These are phyloP conservation scores for Alternaria triticimaculans DNA, from an alignment of 2,329 filamentous ascomycete species.

Conservation along the genomic window DNA sequence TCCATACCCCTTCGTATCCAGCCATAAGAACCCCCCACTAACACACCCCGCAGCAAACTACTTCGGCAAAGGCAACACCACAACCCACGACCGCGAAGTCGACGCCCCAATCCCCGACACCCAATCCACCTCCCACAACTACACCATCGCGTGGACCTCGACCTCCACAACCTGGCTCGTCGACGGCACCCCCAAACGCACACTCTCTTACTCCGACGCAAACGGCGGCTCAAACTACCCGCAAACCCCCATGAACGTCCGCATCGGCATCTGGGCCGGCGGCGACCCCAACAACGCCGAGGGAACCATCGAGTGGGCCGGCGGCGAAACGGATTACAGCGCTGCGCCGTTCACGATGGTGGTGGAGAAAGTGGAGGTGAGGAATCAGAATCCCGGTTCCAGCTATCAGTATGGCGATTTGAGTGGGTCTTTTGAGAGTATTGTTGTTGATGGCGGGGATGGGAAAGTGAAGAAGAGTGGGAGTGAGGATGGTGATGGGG, in stretches of 20 bases:
- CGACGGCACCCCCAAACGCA: conserved; percentile 69
- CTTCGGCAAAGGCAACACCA: conserved; percentile 48
- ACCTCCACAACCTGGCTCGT: conserved; percentile 70
- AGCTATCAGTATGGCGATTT: conserved; percentile 57
- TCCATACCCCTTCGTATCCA: conserved; percentile 34
- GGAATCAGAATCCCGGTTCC: conserved; percentile 57
- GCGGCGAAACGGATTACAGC: conserved; percentile 58
- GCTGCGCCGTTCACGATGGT: conserved; percentile 58
- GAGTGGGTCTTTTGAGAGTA: conserved; percentile 54
- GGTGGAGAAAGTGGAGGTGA: conserved; percentile 56
- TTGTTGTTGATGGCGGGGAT: conserved; percentile 23
- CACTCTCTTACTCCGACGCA: conserved; percentile 61
- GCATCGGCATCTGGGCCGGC: conserved; percentile 54
- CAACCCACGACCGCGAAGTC: conserved; percentile 70
- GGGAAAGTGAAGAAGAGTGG: not conserved
- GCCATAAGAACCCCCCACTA: conserved; percentile 57
- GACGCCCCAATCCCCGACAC: conserved; percentile 62
- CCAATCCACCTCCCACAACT: conserved; percentile 66
- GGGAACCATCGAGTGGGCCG: conserved; percentile 71
- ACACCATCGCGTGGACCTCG: conserved; percentile 72
- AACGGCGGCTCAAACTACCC: conserved; percentile 67
- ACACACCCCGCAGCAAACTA: conserved; percentile 36
- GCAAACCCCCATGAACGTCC: conserved; percentile 72
- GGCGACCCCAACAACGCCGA: conserved; percentile 51
- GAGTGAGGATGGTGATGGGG: not conserved